Conservation (phyloP, 352 stramenopile species). For the Phytophthora sp. region DNA sequence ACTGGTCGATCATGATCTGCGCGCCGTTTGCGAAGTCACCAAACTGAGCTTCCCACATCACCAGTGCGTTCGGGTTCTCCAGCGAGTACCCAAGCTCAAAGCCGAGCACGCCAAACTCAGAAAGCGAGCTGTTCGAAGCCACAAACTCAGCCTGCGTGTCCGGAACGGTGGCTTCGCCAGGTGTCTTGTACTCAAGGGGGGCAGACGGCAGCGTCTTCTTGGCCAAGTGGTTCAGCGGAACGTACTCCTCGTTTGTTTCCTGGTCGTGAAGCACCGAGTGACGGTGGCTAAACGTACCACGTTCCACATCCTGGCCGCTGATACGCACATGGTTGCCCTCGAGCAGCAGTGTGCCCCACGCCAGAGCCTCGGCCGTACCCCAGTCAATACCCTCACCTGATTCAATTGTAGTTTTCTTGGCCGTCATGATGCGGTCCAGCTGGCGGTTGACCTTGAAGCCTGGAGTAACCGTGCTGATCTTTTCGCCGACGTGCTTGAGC, state of each 20-base stretch:
- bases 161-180: slow-evolving; percentile 18
- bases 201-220: slow-evolving; percentile 59
- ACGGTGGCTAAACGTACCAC: slow-evolving; percentile 92
- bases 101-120: slow-evolving; percentile 95
- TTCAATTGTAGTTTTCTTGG: slow-evolving; percentile 85
- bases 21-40: slow-evolving; percentile 97
- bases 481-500: slow-evolving; percentile 91
- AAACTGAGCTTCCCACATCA: slow-evolving; percentile 97
- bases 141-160: slow-evolving; percentile 93
- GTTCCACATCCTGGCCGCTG: slow-evolving; percentile 96
- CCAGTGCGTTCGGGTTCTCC: slow-evolving; percentile 96
- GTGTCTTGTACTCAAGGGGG: slow-evolving; percentile 57
- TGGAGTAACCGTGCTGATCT: slow-evolving; percentile 83
- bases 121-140: slow-evolving; percentile 94
- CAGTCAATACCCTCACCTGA: slow-evolving; percentile 93
- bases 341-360: slow-evolving; percentile 94
- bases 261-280: slow-evolving; percentile 96
- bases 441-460: slow-evolving; percentile 94
- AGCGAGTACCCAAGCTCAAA: slow-evolving; percentile 96
- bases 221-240: slow-evolving; percentile 93
- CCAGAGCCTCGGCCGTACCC: slow-evolving; percentile 96
- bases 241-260: slow-evolving; percentile 94
- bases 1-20: slow-evolving; percentile 98
- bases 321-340: slow-evolving; percentile 91
- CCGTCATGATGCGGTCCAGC: slow-evolving; percentile 94